phyloP scores from a whole-genome alignment of 805 yeast genomes.

The Grigorovia humatica region DNA sequence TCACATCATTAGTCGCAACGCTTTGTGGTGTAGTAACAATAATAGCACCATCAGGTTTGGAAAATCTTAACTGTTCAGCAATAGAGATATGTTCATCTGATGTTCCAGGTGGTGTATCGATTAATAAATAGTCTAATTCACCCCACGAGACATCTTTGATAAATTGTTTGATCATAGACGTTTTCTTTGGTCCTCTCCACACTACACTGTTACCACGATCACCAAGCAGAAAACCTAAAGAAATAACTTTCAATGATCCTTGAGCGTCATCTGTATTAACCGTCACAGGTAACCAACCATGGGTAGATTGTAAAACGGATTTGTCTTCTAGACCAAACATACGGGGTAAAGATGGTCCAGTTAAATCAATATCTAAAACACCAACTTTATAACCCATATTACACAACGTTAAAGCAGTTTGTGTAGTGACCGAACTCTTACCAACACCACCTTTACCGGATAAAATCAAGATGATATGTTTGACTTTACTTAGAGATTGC shows the following conservation, averaged over 20 bases:
- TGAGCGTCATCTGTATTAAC: slow-evolving; percentile 24
- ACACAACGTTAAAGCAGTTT: slow-evolving; percentile 74
- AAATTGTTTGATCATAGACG: slow-evolving; percentile 95
- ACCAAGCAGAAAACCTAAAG: slow-evolving; percentile 76
- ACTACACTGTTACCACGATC: slow-evolving; percentile 86
- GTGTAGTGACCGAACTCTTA: slow-evolving; percentile 91
- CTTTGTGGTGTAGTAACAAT: slow-evolving; percentile 94
- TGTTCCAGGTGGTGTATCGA: slow-evolving; percentile 98
- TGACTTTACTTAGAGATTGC: slow-evolving; percentile 39
- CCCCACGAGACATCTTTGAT: slow-evolving; percentile 90
- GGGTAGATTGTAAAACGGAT: slow-evolving; percentile 69
- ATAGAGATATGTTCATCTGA: slow-evolving; percentile 96
- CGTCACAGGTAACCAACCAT: slow-evolving; percentile 90
- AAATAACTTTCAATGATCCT: slow-evolving; percentile 57
- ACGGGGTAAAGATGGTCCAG: slow-evolving; percentile 94
- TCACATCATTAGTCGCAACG: slow-evolving; percentile 88
- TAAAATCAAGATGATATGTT: slow-evolving; percentile 69
- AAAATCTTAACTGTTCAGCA: slow-evolving; percentile 73
- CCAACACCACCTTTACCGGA: slow-evolving; percentile 99
- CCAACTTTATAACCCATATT: slow-evolving; percentile 75
- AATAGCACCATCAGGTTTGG: slow-evolving; percentile 81
- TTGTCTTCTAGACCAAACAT: slow-evolving; percentile 84
- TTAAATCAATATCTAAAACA: slow-evolving; percentile 85
- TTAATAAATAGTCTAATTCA: slow-evolving; percentile 56
- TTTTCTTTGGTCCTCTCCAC: slow-evolving; percentile 98